These are phyloP conservation scores for Teunomyces pallodes DNA, from an alignment of 805 yeast genomes.

Conservation along the genomic window DNA sequence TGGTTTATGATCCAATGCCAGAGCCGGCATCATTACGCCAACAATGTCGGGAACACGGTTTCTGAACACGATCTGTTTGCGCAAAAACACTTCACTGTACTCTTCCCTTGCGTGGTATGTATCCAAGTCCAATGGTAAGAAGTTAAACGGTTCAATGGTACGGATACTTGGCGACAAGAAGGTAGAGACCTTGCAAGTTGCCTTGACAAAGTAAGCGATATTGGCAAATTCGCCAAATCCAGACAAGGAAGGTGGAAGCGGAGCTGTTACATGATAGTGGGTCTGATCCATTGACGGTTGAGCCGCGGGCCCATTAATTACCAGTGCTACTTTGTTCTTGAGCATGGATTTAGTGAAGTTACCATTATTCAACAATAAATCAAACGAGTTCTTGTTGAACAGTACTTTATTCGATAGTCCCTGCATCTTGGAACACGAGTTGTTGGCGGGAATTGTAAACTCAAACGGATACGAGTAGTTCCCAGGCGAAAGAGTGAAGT, in stretches of 20 bases:
- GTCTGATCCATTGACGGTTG: conserved; percentile 3
- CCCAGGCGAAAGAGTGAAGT: conserved; percentile 50
- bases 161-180: conserved; percentile 48
- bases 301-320: background rate
- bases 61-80: conserved; percentile 39
- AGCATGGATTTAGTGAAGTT: conserved; percentile 16
- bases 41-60: conserved; percentile 44
- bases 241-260: conserved; percentile 34
- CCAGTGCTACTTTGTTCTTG: background rate
- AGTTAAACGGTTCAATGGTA: conserved; percentile 47
- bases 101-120: conserved; percentile 23
- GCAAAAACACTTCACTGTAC: conserved; percentile 42
- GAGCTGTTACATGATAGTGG: conserved; percentile 25
- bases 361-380: conserved; percentile 33
- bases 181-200: conserved; percentile 54
- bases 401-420: conserved; percentile 34
- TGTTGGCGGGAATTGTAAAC: conserved; percentile 43
- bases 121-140: conserved; percentile 49
- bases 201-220: conserved; percentile 56
- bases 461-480: conserved; percentile 49
- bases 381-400: conserved; percentile 26
- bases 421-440: conserved; percentile 35
- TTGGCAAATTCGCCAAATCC: conserved; percentile 35
- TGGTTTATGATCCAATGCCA: conserved; percentile 15
- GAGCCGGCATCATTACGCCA: conserved; percentile 29